These are phyloP conservation scores for Adansonia rubrostipa DNA, from an alignment of 441 rosid species.

Conservation along the genomic window DNA sequence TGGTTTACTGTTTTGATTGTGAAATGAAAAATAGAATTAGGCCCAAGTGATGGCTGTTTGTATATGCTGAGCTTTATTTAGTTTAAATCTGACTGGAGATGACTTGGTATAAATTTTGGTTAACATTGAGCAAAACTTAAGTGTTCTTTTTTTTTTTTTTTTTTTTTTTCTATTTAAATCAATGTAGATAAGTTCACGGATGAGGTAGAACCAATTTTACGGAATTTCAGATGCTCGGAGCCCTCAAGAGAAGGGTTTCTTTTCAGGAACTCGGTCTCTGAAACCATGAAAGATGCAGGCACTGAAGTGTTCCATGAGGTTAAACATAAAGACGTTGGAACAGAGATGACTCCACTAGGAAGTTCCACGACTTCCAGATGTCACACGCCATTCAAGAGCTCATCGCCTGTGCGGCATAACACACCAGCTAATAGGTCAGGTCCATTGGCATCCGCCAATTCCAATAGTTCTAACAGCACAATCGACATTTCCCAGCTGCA, in stretches of 20 bases:
- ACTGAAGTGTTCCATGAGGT: constrained; percentile 53
- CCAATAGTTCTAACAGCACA: constrained; percentile 33
- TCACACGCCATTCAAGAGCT: constrained; percentile 67
- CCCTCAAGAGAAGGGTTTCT: constrained; percentile 79
- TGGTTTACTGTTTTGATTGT: neutral
- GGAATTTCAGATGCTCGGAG: constrained; percentile 50
- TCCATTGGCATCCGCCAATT: constrained; percentile 53
- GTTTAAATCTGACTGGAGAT: neutral
- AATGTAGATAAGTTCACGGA: constrained; percentile 76
- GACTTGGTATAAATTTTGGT: constrained; percentile 11
- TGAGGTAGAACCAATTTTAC: constrained; percentile 61
- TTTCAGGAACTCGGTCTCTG: constrained; percentile 55
- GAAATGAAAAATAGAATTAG: neutral
- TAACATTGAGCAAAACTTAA: constrained; percentile 16
- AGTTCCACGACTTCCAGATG: constrained; percentile 82
- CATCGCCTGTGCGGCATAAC: constrained; percentile 90
- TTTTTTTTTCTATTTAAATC: neutral
- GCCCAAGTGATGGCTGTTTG: neutral
- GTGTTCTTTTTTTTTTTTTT: neutral
- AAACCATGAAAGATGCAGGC: constrained; percentile 54
- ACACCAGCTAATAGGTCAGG: constrained; percentile 91
- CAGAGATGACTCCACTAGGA: constrained; percentile 94
- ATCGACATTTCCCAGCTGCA: constrained; percentile 69
- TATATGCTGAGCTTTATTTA: neutral
- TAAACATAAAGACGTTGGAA: constrained; percentile 79